Evolutionary conservation across 2,329 filamentous ascomycete species (phyloP).

Genomic region (Triangularia setosa): DNA sequence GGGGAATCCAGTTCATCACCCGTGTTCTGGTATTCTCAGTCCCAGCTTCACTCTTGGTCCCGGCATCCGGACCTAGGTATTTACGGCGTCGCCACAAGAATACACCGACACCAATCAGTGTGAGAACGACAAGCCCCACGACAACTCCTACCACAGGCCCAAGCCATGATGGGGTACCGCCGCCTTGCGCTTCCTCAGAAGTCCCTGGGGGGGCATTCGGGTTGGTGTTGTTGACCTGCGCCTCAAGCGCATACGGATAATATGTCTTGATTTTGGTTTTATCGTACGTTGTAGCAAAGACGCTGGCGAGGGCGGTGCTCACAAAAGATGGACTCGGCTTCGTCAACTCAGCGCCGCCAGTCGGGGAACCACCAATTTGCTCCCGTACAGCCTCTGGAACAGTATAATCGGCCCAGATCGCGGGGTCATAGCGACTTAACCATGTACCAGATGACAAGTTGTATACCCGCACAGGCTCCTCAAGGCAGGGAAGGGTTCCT

Average conservation of each 20-base stretch:
- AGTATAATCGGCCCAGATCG: conserved; percentile 59
- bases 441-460: conserved; percentile 68
- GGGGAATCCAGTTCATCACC: conserved; percentile 49
- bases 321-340: conserved; percentile 59
- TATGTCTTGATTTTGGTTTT: conserved; percentile 53
- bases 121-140: conserved; percentile 54
- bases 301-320: conserved; percentile 40
- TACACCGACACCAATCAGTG: conserved; percentile 46
- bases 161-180: conserved; percentile 52
- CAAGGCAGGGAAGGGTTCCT: conserved; percentile 40
- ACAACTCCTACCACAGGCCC: conserved; percentile 60
- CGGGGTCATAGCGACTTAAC: conserved; percentile 66
- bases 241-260: conserved; percentile 53
- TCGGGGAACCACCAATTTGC: conserved; percentile 63
- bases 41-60: conserved; percentile 34
- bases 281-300: conserved; percentile 56
- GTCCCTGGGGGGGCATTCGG: conserved; percentile 18
- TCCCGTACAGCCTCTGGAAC: conserved; percentile 62
- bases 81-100: conserved; percentile 51
- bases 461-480: conserved; percentile 60
- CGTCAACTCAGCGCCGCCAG: conserved; percentile 67
- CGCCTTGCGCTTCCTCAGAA: conserved; percentile 24
- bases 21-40: conserved; percentile 46
- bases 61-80: conserved; percentile 36
- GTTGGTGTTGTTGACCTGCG: conserved; percentile 29